These are phyloP conservation scores for Cladophialophora carrionii DNA, from an alignment of 2,329 filamentous ascomycete genomes.

Conservation along the genomic window DNA sequence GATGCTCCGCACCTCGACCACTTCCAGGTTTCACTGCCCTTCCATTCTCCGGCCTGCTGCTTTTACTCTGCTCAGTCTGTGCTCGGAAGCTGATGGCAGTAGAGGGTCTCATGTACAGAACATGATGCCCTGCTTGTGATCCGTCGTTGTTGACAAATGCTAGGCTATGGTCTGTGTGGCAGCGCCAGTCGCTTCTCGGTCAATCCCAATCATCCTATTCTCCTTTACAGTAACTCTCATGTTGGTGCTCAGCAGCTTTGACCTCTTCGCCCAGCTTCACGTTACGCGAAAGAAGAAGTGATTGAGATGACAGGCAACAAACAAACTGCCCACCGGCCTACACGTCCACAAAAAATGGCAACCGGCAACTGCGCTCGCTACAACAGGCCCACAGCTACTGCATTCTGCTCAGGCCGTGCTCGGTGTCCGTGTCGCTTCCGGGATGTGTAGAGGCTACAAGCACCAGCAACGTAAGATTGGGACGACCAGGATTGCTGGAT, in stretches of 20 bases:
- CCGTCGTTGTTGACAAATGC: neutral
- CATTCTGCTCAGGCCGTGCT: neutral
- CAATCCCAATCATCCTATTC: neutral
- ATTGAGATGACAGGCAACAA: neutral
- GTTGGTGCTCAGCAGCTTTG: neutral
- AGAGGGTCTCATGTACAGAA: neutral
- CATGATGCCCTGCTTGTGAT: neutral
- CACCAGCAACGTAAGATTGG: neutral
- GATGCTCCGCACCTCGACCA: neutral
- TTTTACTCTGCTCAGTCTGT: neutral
- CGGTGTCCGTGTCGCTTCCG: neutral
- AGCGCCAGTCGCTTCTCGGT: neutral
- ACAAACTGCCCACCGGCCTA: slow-evolving; percentile 3
- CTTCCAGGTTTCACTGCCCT: neutral
- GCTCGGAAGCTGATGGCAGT: neutral
- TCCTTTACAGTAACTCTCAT: neutral
- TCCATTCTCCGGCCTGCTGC: neutral
- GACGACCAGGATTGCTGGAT: neutral
- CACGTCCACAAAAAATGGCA: neutral
- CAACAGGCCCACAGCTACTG: neutral
- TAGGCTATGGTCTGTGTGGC: neutral
- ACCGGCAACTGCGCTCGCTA: neutral
- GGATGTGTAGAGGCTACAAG: neutral
- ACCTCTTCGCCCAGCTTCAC: neutral
- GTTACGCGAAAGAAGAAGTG: neutral